phyloP scores from a whole-genome alignment of 2,329 filamentous ascomycete genomes.

The Colletotrichum godetiae region DNA sequence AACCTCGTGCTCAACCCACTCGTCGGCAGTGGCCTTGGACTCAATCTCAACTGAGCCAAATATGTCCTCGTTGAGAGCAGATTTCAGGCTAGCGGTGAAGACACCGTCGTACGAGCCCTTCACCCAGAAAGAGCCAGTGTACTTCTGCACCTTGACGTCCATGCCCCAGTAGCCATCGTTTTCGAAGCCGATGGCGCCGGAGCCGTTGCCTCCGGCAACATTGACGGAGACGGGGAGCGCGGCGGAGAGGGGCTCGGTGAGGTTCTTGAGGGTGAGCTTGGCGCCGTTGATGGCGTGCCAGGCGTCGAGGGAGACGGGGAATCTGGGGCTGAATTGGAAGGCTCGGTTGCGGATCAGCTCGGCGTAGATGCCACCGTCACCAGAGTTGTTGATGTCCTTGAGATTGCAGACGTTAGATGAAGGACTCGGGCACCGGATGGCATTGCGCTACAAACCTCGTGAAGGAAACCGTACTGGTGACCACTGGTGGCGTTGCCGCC shows the following conservation, averaged over 20 bases:
- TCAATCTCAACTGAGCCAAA: slow-evolving; percentile 60
- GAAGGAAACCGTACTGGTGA: slow-evolving; percentile 58
- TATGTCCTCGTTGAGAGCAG: slow-evolving; percentile 54
- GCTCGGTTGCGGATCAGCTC: slow-evolving; percentile 78
- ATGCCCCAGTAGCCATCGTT: slow-evolving; percentile 71
- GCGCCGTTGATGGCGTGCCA: slow-evolving; percentile 58
- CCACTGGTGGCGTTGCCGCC: slow-evolving; percentile 56
- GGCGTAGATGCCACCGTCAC: slow-evolving; percentile 79
- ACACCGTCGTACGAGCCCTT: slow-evolving; percentile 59
- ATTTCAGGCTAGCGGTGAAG: slow-evolving; percentile 60
- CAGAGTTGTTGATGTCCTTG: slow-evolving; percentile 74
- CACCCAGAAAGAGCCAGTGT: slow-evolving; percentile 65
- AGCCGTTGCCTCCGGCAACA: slow-evolving; percentile 47
- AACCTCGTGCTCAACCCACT: slow-evolving; percentile 65
- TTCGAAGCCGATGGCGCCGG: slow-evolving; percentile 55
- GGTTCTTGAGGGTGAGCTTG: slow-evolving; percentile 58
- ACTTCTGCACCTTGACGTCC: slow-evolving; percentile 57
- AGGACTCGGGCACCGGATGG: not conserved
- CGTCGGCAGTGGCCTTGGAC: slow-evolving; percentile 50
- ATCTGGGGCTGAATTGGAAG: slow-evolving; percentile 67
- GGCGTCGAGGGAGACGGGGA: slow-evolving; percentile 55
- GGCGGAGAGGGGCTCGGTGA: slow-evolving; percentile 59
- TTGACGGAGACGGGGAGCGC: slow-evolving; percentile 64
- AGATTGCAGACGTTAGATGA: not conserved
- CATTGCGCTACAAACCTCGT: slow-evolving; percentile 48